Conservation (phyloP, 148 eudicot species). For the Rhododendron molle region DNA sequence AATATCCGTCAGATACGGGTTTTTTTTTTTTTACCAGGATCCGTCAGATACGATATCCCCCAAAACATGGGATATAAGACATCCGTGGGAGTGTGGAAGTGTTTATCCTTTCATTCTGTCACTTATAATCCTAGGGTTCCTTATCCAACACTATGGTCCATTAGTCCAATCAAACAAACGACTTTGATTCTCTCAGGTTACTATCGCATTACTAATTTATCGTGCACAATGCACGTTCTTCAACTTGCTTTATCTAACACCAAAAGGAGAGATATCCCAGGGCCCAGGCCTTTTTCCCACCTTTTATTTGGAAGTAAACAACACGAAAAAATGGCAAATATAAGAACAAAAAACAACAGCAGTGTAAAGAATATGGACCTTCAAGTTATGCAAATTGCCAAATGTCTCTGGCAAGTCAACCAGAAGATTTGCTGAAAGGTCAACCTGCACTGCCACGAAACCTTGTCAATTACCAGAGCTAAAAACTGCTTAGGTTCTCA, state of each 20-base stretch:
- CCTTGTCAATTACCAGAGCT: background rate
- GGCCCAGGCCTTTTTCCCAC: background rate
- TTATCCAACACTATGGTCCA: background rate
- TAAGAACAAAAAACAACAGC: background rate
- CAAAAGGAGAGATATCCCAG: background rate
- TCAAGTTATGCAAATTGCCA: slow-evolving; percentile 59
- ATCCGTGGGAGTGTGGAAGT: background rate
- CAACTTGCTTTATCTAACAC: slow-evolving; percentile 3
- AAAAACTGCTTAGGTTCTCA: background rate
- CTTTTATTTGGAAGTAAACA: background rate
- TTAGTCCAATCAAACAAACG: background rate
- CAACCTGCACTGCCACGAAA: slow-evolving; percentile 52
- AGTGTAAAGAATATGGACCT: slow-evolving; percentile 36
- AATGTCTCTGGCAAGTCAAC: slow-evolving; percentile 64
- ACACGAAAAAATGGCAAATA: background rate
- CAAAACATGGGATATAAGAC: background rate
- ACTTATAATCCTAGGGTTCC: background rate
- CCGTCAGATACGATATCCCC: background rate
- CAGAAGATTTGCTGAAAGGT: slow-evolving; percentile 84
- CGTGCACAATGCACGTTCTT: background rate
- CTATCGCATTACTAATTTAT: background rate
- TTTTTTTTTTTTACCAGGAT: too few relatives aligned
- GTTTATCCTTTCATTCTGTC: background rate
- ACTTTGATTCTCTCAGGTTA: background rate
- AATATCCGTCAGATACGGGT: background rate